A percentile compares a stretch with the other conserved stretches of the same genome.
Conservation (phyloP, 768 basidiomycete genomes). For the Nevesoporus exiguus region DNA sequence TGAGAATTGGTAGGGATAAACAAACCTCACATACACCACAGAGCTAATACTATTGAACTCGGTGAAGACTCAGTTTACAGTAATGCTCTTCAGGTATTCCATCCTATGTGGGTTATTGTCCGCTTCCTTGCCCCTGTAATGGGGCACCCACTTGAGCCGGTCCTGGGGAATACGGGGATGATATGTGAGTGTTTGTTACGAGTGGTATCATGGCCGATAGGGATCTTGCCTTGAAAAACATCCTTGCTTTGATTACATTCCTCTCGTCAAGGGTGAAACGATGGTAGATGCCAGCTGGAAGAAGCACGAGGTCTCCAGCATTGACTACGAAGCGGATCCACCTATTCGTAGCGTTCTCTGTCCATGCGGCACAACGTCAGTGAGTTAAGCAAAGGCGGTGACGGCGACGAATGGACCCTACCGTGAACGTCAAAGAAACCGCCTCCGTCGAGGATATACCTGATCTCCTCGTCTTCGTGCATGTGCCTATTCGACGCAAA, state of each 20-base stretch:
- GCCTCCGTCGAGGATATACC: conserved; percentile 81
- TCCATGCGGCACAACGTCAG: neutral
- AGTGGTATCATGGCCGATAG: neutral
- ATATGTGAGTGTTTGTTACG: neutral
- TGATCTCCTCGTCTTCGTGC: conserved; percentile 95
- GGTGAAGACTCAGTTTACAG: conserved; percentile 27
- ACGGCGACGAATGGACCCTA: conserved; percentile 31
- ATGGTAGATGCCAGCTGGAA: conserved; percentile 92
- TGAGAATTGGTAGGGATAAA: neutral
- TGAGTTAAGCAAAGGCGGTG: neutral
- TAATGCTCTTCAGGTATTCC: conserved; percentile 54
- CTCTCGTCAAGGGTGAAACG: conserved; percentile 84
- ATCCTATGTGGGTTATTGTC: conserved; percentile 63
- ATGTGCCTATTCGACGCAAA: conserved; percentile 55
- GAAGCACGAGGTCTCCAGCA: conserved; percentile 79
- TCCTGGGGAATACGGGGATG: conserved; percentile 47
- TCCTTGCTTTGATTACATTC: conserved; percentile 71
- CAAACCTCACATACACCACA: neutral
- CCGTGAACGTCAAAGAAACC: conserved; percentile 93
- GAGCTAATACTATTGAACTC: neutral
- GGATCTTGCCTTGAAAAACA: conserved; percentile 73
- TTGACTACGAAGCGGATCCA: conserved; percentile 82
- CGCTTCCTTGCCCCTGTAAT: conserved; percentile 59
- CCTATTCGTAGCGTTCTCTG: conserved; percentile 62
- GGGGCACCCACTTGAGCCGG: conserved; percentile 86